Evolutionary conservation across 768 basidiomycete species (phyloP).

Genomic region (Boletus patriciae): DNA sequence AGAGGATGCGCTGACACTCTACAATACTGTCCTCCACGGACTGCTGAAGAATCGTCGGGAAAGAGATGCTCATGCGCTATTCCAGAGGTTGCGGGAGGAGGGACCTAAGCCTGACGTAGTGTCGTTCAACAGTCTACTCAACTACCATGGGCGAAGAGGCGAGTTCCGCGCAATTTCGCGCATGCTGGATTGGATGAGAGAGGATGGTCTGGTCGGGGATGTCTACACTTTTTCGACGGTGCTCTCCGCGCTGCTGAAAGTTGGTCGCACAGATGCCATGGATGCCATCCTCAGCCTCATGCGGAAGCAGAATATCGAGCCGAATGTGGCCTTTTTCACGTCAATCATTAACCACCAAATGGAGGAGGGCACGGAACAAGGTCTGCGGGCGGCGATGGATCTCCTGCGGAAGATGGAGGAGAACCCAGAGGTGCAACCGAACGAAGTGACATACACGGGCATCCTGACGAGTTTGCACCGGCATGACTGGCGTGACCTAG

Average conservation of each 20-base stretch:
- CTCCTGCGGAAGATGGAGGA: slow-evolving; percentile 77
- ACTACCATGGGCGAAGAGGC: slow-evolving; percentile 58
- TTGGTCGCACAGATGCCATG: slow-evolving; percentile 65
- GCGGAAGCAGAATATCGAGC: slow-evolving; percentile 68
- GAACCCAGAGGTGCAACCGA: slow-evolving; percentile 51
- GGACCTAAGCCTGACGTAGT: slow-evolving; percentile 70
- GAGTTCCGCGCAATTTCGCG: slow-evolving; percentile 63
- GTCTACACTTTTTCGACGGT: slow-evolving; percentile 86
- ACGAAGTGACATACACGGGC: slow-evolving; percentile 81
- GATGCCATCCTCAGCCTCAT: slow-evolving; percentile 68
- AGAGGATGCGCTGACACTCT: slow-evolving; percentile 44
- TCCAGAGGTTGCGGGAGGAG: slow-evolving; percentile 43
- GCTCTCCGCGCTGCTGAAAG: slow-evolving; percentile 71
- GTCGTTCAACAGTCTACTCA: slow-evolving; percentile 80
- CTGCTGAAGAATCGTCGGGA: slow-evolving; percentile 50
- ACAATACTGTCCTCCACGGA: slow-evolving; percentile 76
- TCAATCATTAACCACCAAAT: slow-evolving; percentile 79
- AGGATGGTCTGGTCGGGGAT: slow-evolving; percentile 62
- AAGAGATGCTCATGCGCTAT: slow-evolving; percentile 41
- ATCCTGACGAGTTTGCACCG: slow-evolving; percentile 74
- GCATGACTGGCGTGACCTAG: slow-evolving; percentile 47
- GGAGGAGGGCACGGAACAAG: slow-evolving; percentile 49
- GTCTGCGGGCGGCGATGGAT: slow-evolving; percentile 63
- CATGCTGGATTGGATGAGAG: slow-evolving; percentile 57
- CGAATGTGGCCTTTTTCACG: slow-evolving; percentile 75